A percentile compares a stretch with the other conserved stretches of the same genome.
Conservation (phyloP, 164 flowering plant genomes). For the Cinnamomum chago region DNA sequence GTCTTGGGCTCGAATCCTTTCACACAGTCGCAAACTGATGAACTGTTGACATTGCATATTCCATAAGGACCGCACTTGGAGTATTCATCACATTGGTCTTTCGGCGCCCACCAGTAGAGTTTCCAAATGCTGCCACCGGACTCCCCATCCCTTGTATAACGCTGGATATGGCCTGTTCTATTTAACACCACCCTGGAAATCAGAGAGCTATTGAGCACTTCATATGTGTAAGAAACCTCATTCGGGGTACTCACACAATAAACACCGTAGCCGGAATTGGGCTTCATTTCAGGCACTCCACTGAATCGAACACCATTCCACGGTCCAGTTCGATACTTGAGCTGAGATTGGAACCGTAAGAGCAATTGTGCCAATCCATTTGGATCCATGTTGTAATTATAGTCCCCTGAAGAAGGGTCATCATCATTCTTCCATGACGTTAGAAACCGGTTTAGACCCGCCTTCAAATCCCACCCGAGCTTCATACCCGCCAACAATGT, state of each 20-base stretch:
- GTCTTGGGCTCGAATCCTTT: slow-evolving; percentile 21
- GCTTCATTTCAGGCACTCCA: slow-evolving; percentile 54
- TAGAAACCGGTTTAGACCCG: slow-evolving; percentile 7
- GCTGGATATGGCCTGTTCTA: slow-evolving; percentile 8
- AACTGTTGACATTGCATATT: slow-evolving; percentile 18
- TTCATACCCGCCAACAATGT: slow-evolving; percentile 32
- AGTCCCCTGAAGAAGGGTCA: slow-evolving; percentile 49
- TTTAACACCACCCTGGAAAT: slow-evolving; percentile 34
- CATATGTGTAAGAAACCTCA: slow-evolving; percentile 37
- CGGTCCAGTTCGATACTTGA: slow-evolving; percentile 43
- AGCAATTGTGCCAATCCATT: slow-evolving; percentile 29
- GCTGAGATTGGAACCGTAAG: neutral
- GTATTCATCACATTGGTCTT: slow-evolving; percentile 31
- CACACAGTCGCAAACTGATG: slow-evolving; percentile 26
- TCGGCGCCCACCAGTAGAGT: slow-evolving; percentile 14
- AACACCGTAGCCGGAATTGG: slow-evolving; percentile 8
- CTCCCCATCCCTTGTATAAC: slow-evolving; percentile 17
- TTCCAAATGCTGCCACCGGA: neutral
- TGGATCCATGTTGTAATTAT: slow-evolving; percentile 22
- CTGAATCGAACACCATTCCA: slow-evolving; percentile 57
- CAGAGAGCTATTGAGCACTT: slow-evolving; percentile 7
- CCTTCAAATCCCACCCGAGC: slow-evolving; percentile 20
- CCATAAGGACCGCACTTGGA: slow-evolving; percentile 32
- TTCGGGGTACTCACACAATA: slow-evolving; percentile 17
- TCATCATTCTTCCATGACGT: slow-evolving; percentile 31